A percentile compares a stretch with the other conserved stretches of the same genome.
phyloP scores from a whole-genome alignment of 2,329 filamentous ascomycete species.

The Camptophora hylomeconis region DNA sequence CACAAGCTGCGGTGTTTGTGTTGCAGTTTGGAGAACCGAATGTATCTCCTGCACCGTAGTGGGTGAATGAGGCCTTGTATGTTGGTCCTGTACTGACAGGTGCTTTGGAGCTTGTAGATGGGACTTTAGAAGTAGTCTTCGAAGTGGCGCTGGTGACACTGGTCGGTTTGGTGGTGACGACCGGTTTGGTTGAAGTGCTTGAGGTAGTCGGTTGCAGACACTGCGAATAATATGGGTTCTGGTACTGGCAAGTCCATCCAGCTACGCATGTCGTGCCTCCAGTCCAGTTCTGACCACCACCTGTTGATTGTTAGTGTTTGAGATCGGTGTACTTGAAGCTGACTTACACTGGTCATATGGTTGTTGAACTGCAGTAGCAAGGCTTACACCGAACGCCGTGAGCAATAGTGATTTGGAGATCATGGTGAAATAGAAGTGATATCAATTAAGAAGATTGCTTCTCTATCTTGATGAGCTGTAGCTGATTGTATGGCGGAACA shows the following conservation, averaged over 20 bases:
- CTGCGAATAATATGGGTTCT: slow-evolving; percentile 27
- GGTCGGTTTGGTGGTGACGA: slow-evolving; percentile 1
- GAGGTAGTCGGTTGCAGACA: slow-evolving; percentile 17
- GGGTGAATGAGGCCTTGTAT: slow-evolving; percentile 23
- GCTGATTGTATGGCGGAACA: too few species aligned
- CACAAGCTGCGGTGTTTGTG: slow-evolving; percentile 24
- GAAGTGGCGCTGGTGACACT: slow-evolving; percentile 1
- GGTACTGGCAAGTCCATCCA: slow-evolving; percentile 22
- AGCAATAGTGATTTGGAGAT: too few species aligned
- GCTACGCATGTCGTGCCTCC: slow-evolving; percentile 23
- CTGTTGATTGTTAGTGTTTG: slow-evolving; percentile 17
- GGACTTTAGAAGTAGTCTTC: slow-evolving; percentile 5
- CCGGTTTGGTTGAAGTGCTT: slow-evolving; percentile 1
- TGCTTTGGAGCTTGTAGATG: slow-evolving; percentile 5
- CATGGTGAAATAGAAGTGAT: too few species aligned
- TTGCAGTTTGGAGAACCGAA: slow-evolving; percentile 24
- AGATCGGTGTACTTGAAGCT: background rate
- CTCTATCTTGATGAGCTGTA: too few species aligned
- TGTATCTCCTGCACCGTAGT: slow-evolving; percentile 23
- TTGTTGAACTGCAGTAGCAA: slow-evolving; percentile 5
- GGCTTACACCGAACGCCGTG: too few species aligned
- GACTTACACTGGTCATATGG: slow-evolving; percentile 12
- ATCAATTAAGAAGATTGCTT: too few species aligned
- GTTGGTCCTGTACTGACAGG: slow-evolving; percentile 5
- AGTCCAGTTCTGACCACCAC: slow-evolving; percentile 24